Conservation (phyloP, 768 basidiomycete species). For the Guyanaporus albipodus region DNA sequence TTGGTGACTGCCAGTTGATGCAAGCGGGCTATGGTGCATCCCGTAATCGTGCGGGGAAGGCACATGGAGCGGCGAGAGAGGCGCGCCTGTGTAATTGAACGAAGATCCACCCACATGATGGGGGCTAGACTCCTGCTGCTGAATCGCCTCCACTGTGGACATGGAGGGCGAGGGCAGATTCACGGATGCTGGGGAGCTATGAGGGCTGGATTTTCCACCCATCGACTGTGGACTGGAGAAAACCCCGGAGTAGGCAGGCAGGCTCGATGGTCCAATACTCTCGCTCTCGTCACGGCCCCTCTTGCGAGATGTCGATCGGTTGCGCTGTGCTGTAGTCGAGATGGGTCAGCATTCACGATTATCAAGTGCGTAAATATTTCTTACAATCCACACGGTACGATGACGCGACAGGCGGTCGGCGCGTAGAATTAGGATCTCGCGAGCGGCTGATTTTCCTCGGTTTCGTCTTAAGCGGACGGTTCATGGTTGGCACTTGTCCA, state of each 20-base stretch:
- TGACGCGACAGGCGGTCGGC: slow-evolving; percentile 55
- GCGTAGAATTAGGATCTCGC: slow-evolving; percentile 50
- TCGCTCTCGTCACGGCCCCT: slow-evolving; percentile 68
- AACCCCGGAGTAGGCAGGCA: slow-evolving; percentile 46
- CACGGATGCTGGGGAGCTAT: slow-evolving; percentile 72
- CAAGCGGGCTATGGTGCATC: slow-evolving; percentile 33
- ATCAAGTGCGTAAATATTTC: slow-evolving; percentile 21
- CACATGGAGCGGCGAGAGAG: slow-evolving; percentile 50
- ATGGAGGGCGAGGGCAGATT: slow-evolving; percentile 69
- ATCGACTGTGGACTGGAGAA: slow-evolving; percentile 52
- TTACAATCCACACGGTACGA: slow-evolving; percentile 65
- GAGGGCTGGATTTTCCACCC: slow-evolving; percentile 51
- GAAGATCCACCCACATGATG: slow-evolving; percentile 43
- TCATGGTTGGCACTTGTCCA: slow-evolving; percentile 41
- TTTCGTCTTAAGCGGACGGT: slow-evolving; percentile 48
- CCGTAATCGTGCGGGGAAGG: slow-evolving; percentile 56
- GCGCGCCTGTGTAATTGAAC: slow-evolving; percentile 41
- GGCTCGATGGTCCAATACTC: slow-evolving; percentile 39
- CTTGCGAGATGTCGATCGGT: slow-evolving; percentile 72
- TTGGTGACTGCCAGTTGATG: slow-evolving; percentile 27
- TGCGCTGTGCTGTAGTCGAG: slow-evolving; percentile 50
- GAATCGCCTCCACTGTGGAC: slow-evolving; percentile 44
- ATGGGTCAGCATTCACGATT: slow-evolving; percentile 14
- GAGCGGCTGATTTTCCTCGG: slow-evolving; percentile 55
- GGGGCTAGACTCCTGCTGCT: slow-evolving; percentile 52